These are phyloP conservation scores for Phoenix dactylifera DNA, from an alignment of 176 grass and related monocot genomes.

Conservation along the genomic window DNA sequence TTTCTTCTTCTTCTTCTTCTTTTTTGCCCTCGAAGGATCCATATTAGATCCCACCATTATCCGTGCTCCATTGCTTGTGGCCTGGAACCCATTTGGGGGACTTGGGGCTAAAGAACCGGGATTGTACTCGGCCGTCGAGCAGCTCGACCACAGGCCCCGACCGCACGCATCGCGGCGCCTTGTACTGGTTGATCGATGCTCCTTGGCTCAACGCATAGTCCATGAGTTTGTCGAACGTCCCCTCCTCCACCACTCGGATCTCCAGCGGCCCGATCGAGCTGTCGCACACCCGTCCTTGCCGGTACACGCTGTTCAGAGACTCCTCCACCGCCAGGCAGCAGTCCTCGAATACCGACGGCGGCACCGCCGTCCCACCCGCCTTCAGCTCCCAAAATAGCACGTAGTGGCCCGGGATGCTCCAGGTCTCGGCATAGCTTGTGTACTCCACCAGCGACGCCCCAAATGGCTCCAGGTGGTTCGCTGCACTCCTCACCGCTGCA, in stretches of 20 bases:
- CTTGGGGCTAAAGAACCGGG: constrained; percentile 76
- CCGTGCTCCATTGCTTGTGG: constrained; percentile 64
- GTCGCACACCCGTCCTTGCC: constrained; percentile 73
- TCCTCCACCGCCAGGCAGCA: constrained; percentile 93
- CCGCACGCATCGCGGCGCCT: constrained; percentile 88
- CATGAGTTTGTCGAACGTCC: constrained; percentile 98
- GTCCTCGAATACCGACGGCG: constrained; percentile 79
- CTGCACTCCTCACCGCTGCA: constrained; percentile 54
- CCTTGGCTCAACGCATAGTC: constrained; percentile 90
- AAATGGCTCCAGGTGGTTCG: constrained; percentile 67
- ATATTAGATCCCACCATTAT: constrained; percentile 14
- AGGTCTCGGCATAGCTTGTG: constrained; percentile 78
- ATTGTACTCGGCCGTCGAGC: constrained; percentile 55
- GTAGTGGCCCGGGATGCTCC: constrained; percentile 78
- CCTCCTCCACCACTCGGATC: constrained; percentile 77
- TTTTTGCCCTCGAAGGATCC: no score
- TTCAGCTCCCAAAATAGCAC: constrained; percentile 91
- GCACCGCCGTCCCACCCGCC: constrained; percentile 42
- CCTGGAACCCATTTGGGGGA: constrained; percentile 77
- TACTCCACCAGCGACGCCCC: constrained; percentile 81
- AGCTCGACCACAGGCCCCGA: constrained; percentile 67
- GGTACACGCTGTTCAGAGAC: constrained; percentile 81
- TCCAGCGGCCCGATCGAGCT: constrained; percentile 80
- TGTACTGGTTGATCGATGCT: constrained; percentile 98
- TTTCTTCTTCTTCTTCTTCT: no score